phyloP scores from a whole-genome alignment of 305 asterid species.

The Monarda citriodora region DNA sequence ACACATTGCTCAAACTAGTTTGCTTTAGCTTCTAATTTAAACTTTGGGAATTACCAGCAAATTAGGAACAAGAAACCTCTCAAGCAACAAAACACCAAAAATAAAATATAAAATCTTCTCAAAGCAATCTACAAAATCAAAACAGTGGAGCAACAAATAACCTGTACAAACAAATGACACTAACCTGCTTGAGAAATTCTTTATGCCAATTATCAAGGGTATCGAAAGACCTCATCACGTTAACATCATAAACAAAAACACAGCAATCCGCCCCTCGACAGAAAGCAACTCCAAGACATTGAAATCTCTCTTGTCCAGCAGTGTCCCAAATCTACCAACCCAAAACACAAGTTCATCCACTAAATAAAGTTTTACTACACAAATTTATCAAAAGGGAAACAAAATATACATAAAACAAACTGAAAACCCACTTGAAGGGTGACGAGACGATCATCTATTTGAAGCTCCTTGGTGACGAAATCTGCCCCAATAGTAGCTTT shows the following conservation, averaged over 20 bases:
- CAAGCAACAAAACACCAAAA: slow-evolving; percentile 1
- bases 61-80: slow-evolving; percentile 2
- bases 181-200: slow-evolving; percentile 99
- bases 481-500: slow-evolving; percentile 99
- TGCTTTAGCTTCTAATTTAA: background rate
- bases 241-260: slow-evolving; percentile 90
- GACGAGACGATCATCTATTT: slow-evolving; percentile 91
- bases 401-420: background rate
- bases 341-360: slow-evolving; percentile 17
- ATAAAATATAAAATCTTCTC: background rate
- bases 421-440: slow-evolving; percentile 83
- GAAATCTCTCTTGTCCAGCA: slow-evolving; percentile 99
- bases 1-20: background rate
- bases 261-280: slow-evolving; percentile 99
- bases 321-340: slow-evolving; percentile 94
- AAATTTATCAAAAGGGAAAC: background rate
- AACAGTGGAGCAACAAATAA: background rate
- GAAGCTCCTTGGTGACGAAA: slow-evolving; percentile 98
- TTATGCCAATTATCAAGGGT: slow-evolving; percentile 98
- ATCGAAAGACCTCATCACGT: slow-evolving; percentile 92
- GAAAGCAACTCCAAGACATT: slow-evolving; percentile 97
- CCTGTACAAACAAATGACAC: slow-evolving; percentile 5
- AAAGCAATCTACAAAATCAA: slow-evolving; percentile 4
- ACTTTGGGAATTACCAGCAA: background rate
- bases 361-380: background rate